These are phyloP conservation scores for Physocladia obscura DNA, from an alignment of 192 early-diverging fungal genomes.

Conservation along the genomic window DNA sequence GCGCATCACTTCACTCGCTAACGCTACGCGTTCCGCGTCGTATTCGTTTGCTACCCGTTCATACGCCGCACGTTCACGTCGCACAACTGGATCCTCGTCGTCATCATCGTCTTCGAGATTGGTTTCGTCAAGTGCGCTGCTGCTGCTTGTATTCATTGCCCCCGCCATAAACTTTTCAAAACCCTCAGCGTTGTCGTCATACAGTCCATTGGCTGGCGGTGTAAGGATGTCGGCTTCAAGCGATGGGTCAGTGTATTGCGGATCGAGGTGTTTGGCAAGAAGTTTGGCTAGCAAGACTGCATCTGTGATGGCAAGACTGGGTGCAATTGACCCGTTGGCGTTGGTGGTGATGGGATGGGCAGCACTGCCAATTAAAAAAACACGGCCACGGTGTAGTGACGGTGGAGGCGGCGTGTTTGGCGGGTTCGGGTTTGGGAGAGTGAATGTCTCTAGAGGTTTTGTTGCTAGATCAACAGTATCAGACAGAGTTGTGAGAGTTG, in stretches of 20 bases:
- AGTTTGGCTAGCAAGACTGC: constrained; percentile 49
- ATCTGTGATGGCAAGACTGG: constrained; percentile 47
- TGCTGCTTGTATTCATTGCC: background rate
- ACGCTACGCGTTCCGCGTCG: constrained; percentile 30
- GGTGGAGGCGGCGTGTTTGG: constrained; percentile 18
- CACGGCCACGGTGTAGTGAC: constrained; percentile 52
- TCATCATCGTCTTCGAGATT: background rate
- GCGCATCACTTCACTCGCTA: constrained; percentile 31
- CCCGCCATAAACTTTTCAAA: background rate
- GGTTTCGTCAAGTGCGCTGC: background rate
- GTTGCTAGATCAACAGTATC: constrained; percentile 50
- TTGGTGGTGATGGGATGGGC: constrained; percentile 51
- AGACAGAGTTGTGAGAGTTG: constrained; percentile 21
- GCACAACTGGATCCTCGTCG: constrained; percentile 7
- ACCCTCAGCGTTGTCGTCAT: background rate
- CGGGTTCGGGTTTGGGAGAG: constrained; percentile 22
- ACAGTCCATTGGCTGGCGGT: background rate
- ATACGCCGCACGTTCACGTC: constrained; percentile 21
- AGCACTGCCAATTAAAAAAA: constrained; percentile 54
- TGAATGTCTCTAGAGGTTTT: constrained; percentile 37
- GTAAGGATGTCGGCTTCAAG: background rate
- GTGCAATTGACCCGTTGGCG: constrained; percentile 47
- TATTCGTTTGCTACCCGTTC: constrained; percentile 35
- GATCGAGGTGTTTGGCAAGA: constrained; percentile 38
- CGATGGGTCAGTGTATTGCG: background rate